Base-by-base conservation (phyloP, 1,139 yeast species). In the Pichia sp. region DNA sequence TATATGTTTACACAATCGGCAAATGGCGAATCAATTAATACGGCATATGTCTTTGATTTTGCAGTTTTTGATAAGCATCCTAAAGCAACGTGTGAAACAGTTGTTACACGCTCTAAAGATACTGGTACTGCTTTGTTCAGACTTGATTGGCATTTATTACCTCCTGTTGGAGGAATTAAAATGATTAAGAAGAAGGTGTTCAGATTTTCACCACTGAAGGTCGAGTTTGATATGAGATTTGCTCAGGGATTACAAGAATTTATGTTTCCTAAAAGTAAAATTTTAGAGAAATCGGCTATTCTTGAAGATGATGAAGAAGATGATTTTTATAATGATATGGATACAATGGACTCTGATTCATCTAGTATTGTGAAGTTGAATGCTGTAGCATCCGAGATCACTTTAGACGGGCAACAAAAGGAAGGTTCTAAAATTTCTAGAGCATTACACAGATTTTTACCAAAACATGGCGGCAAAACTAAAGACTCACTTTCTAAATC, bases 131-230 rank as follows among this genome's bases (percentile, higher is more conserved):
- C 78, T 1, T 57, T 86, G 52, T 67, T 86, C 11, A 63, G 68
- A 32, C 67, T 84, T 42, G 68, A 71, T 16, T 89, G 97, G 97
- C 73, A 76, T 8, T 71, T 82, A 74, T 68, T 83, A 39, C 81
- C 78, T 34, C 87, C 95, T 0, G 85, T 89, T 45, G 97, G 96
- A 5, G 97, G 97, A 3, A 89, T 89, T 40, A 73, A 82, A 0
- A 78, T 87, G 29, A 65, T 89, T 55, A 75, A 73, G 25, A 67
- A 73, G 37, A 68, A 78, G 48, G 64, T 67, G 12, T 67, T 77
- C 37, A 55, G 66, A 4, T 60, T 86, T 33, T 78, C 77, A 51
- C 96, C 97, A 0, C 60, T 87, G 44, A 76, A 78, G 52, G 66
- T 89, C 30, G 87, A 84, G 56, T 65, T 89, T 54, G 96, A 89